These are phyloP conservation scores for Cyclotella atomus DNA, from an alignment of 108 stramenopile species.

Conservation along the genomic window DNA sequence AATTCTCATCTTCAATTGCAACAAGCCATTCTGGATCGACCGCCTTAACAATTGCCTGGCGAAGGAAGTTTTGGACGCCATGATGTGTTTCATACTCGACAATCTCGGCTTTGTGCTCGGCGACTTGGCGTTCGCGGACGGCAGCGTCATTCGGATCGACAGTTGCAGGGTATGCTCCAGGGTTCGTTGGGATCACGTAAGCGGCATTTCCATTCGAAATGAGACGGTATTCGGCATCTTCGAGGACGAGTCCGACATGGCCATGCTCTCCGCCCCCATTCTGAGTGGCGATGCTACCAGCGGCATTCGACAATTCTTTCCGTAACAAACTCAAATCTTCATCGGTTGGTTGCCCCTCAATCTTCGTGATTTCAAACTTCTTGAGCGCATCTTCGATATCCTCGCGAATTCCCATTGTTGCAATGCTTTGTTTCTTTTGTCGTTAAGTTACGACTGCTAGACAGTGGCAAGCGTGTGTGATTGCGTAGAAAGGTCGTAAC, in stretches of 20 bases:
- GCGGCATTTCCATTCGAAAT: not conserved
- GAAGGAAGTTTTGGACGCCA: slow-evolving; percentile 1
- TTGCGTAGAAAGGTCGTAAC: not conserved
- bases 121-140: slow-evolving; percentile 4
- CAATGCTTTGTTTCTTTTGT: not conserved
- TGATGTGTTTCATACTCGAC: slow-evolving; percentile 2
- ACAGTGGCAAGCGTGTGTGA: not conserved
- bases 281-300: slow-evolving; percentile 14
- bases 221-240: slow-evolving; percentile 19
- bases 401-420: slow-evolving; percentile 1
- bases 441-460: slow-evolving; percentile 12
- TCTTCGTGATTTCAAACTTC: slow-evolving; percentile 1
- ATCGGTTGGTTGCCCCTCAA: slow-evolving; percentile 32
- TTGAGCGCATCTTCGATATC: not conserved
- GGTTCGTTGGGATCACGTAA: not conserved
- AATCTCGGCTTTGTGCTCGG: slow-evolving; percentile 20
- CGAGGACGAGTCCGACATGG: slow-evolving; percentile 18
- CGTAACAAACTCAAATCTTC: slow-evolving; percentile 8
- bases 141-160: slow-evolving; percentile 1
- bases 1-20: not conserved
- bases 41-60: slow-evolving; percentile 9
- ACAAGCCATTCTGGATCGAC: not conserved
- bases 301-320: slow-evolving; percentile 16
- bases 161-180: slow-evolving; percentile 15
- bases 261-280: slow-evolving; percentile 26